phyloP scores from a whole-genome alignment of 192 early-diverging fungal species.

The Pilaira anomala region DNA sequence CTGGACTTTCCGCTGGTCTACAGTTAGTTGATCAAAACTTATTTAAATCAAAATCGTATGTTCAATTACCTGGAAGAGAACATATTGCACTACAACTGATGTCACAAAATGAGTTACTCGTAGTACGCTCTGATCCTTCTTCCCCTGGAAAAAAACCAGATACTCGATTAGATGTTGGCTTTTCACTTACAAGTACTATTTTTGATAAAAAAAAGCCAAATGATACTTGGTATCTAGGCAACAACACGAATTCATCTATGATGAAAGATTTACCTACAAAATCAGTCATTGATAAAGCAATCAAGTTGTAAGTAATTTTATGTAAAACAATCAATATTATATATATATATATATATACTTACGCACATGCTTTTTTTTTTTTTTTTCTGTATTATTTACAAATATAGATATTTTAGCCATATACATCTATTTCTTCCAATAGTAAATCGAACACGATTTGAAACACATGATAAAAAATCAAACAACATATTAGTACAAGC shows the following conservation, averaged over 20 bases:
- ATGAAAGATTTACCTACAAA: neutral
- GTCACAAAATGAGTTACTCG: slow-evolving; percentile 27
- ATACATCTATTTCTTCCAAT: slow-evolving; percentile 31
- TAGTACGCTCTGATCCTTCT: slow-evolving; percentile 26
- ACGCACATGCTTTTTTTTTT: slow-evolving; percentile 3
- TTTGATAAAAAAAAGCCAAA: slow-evolving; percentile 2
- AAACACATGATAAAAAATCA: slow-evolving; percentile 18
- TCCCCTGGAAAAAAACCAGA: slow-evolving; percentile 18
- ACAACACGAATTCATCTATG: neutral
- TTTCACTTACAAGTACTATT: slow-evolving; percentile 24
- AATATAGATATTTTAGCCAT: slow-evolving; percentile 31
- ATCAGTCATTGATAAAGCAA: slow-evolving; percentile 11
- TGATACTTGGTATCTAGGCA: neutral
- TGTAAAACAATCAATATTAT: no score
- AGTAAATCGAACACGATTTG: slow-evolving; percentile 28
- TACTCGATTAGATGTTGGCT: slow-evolving; percentile 22
- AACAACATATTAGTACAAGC: slow-evolving; percentile 18
- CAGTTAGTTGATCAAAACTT: slow-evolving; percentile 26
- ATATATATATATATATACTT: no score
- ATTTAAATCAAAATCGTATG: slow-evolving; percentile 21
- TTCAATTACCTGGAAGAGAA: slow-evolving; percentile 30
- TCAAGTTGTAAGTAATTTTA: slow-evolving; percentile 11
- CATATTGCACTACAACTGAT: slow-evolving; percentile 29
- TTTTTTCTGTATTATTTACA: slow-evolving; percentile 17
- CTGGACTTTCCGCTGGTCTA: slow-evolving; percentile 29